Evolutionary conservation across 2,329 filamentous ascomycete genomes (phyloP).

Genomic region (Fusarium papillatum): DNA sequence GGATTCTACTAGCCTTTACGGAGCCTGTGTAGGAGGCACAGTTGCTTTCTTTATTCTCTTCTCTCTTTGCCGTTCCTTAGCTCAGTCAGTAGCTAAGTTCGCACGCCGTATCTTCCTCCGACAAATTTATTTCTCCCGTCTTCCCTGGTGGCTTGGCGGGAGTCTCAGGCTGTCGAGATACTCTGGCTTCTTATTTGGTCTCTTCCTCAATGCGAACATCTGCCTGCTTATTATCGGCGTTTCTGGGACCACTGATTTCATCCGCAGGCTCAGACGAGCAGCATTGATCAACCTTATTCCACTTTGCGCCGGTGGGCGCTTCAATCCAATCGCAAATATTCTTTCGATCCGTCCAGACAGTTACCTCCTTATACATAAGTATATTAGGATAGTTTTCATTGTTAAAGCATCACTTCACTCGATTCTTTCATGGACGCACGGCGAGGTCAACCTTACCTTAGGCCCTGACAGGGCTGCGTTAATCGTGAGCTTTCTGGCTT

Average conservation of each 20-base stretch:
- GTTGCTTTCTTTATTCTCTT: neutral
- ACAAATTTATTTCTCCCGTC: conserved; percentile 1
- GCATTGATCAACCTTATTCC: conserved; percentile 12
- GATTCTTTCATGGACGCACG: neutral
- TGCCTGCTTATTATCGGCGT: neutral
- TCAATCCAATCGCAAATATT: neutral
- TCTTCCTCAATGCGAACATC: neutral
- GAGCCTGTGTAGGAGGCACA: neutral
- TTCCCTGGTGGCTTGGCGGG: conserved; percentile 1
- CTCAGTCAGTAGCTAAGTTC: neutral
- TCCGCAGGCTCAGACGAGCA: conserved; percentile 6
- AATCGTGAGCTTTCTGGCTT: neutral
- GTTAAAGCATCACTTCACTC: neutral
- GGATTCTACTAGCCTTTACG: neutral
- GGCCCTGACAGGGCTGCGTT: neutral
- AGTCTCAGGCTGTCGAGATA: neutral
- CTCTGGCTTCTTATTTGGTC: neutral
- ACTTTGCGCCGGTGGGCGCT: conserved; percentile 11
- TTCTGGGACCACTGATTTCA: conserved; percentile 7
- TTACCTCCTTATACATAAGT: neutral
- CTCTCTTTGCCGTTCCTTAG: neutral
- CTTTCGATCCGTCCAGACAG: neutral
- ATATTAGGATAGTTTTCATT: neutral
- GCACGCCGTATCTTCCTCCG: conserved; percentile 1
- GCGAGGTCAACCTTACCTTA: neutral